A percentile compares a stretch with the other conserved stretches of the same genome.
phyloP scores from a whole-genome alignment of 768 basidiomycete genomes.

The Serendipita sp. region DNA sequence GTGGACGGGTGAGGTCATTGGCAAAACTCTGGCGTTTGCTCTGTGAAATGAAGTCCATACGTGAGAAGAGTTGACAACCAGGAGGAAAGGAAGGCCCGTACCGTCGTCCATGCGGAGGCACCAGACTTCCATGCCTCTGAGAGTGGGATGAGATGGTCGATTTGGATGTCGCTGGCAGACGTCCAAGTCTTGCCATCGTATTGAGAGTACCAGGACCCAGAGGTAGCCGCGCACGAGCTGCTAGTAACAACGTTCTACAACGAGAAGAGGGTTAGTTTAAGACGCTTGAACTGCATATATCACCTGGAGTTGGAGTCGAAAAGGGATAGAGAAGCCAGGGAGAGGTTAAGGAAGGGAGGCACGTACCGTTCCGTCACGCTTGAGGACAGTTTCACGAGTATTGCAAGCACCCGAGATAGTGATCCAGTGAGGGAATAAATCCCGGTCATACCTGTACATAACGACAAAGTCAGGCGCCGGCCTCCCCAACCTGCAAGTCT shows the following conservation, averaged over 20 bases:
- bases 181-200: slow-evolving; percentile 28
- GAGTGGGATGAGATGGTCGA: slow-evolving; percentile 33
- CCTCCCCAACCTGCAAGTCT: background rate
- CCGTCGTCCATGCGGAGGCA: slow-evolving; percentile 33
- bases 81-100: slow-evolving; percentile 6
- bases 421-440: slow-evolving; percentile 9
- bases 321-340: too few species aligned
- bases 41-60: slow-evolving; percentile 6
- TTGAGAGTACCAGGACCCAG: slow-evolving; percentile 35
- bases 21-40: slow-evolving; percentile 32
- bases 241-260: slow-evolving; percentile 23
- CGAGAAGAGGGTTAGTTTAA: background rate
- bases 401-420: slow-evolving; percentile 35
- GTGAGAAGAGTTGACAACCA: too few species aligned
- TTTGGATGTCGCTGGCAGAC: background rate
- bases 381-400: slow-evolving; percentile 31
- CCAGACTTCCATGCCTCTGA: slow-evolving; percentile 39
- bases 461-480: background rate
- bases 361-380: slow-evolving; percentile 17
- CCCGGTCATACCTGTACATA: background rate
- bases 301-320: too few species aligned
- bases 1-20: slow-evolving; percentile 39
- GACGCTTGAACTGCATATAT: background rate
- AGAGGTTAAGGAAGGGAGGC: too few species aligned
- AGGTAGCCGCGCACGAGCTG: slow-evolving; percentile 27